Percentiles rank a stretch among this genome's conserved stretches.
These are phyloP conservation scores for Trichoderma hamatum DNA, from an alignment of 2,329 filamentous ascomycete genomes.

Conservation along the genomic window DNA sequence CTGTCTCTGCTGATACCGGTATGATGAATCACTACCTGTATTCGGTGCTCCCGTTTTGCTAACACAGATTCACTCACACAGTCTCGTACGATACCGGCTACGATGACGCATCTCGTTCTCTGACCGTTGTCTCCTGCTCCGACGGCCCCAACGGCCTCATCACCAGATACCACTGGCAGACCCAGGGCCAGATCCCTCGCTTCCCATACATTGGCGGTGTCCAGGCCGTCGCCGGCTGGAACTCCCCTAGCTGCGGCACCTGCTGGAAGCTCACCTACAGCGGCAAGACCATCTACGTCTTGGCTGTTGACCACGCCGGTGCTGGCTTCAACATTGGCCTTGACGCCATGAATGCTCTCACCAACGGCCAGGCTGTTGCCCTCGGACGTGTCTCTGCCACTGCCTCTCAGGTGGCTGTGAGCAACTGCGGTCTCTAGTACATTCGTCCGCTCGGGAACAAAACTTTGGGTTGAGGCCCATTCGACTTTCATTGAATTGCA, in stretches of 20 bases:
- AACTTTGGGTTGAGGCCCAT: background rate
- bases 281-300: slow-evolving; percentile 55
- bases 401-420: slow-evolving; percentile 47
- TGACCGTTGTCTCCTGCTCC: slow-evolving; percentile 66
- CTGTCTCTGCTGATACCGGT: slow-evolving; percentile 44
- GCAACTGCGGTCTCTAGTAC: slow-evolving; percentile 47
- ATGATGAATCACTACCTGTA: background rate
- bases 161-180: slow-evolving; percentile 62
- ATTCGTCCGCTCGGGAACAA: background rate
- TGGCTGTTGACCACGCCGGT: slow-evolving; percentile 57
- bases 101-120: slow-evolving; percentile 59
- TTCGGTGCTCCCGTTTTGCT: slow-evolving; percentile 15
- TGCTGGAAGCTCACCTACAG: slow-evolving; percentile 61
- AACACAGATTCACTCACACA: slow-evolving; percentile 29
- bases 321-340: slow-evolving; percentile 61
- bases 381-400: slow-evolving; percentile 58
- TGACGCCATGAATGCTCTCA: slow-evolving; percentile 58
- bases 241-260: slow-evolving; percentile 59
- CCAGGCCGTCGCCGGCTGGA: slow-evolving; percentile 57
- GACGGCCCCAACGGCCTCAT: slow-evolving; percentile 69
- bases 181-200: slow-evolving; percentile 52
- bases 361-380: slow-evolving; percentile 51
- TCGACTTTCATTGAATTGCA: slow-evolving; percentile 7
- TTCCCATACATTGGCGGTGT: slow-evolving; percentile 62
- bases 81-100: slow-evolving; percentile 76